A percentile compares a stretch with the other conserved stretches of the same genome.
These are phyloP conservation scores for Daldinia sp. DNA, from an alignment of 2,329 filamentous ascomycete species.

Conservation along the genomic window DNA sequence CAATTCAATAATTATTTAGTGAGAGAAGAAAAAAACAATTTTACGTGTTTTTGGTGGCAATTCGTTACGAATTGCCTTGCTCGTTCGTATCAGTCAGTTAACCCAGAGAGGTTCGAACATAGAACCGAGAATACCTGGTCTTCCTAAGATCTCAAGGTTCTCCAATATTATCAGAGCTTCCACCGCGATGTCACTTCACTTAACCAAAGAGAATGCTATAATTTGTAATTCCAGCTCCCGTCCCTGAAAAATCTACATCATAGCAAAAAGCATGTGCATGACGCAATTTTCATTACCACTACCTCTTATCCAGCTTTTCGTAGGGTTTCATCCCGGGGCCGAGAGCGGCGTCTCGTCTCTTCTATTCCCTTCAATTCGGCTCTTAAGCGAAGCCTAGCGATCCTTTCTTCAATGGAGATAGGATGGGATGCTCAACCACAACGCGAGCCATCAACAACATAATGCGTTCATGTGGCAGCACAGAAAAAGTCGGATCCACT, in stretches of 20 bases:
- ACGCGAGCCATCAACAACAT: constrained; percentile 15
- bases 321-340: constrained; percentile 40
- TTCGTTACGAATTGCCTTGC: constrained; percentile 8
- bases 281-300: constrained; percentile 33
- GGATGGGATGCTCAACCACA: constrained; percentile 3
- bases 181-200: neutral
- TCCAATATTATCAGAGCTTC: neutral
- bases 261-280: constrained; percentile 31
- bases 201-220: constrained; percentile 22
- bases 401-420: constrained; percentile 10
- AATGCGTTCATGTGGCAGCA: constrained; percentile 33
- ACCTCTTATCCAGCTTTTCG: constrained; percentile 23
- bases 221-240: constrained; percentile 37
- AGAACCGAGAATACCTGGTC: neutral
- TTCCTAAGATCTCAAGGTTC: neutral
- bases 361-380: constrained; percentile 21
- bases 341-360: constrained; percentile 32
- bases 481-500: constrained; percentile 29
- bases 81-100: constrained; percentile 4
- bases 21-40: neutral
- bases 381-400: constrained; percentile 23
- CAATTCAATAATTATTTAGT: constrained; percentile 12
- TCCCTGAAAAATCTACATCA: constrained; percentile 32
- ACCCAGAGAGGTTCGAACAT: constrained; percentile 8
- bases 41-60: neutral